Conservation (phyloP, 164 flowering plant genomes). For the Liquidambar formosana region DNA sequence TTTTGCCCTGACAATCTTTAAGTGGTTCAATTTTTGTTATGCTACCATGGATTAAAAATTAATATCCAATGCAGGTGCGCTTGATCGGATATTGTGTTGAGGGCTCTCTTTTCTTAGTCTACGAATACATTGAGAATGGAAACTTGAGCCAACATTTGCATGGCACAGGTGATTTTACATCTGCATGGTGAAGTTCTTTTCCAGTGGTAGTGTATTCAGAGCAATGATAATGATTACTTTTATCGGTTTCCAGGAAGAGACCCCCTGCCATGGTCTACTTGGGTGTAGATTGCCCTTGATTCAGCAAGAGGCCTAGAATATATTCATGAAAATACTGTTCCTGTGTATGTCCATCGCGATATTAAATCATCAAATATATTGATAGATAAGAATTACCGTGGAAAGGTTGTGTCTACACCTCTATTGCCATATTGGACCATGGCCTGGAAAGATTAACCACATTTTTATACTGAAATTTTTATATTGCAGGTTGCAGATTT, state of each 20-base stretch:
- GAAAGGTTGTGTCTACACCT: conserved; percentile 51
- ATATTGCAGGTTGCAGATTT: conserved; percentile 84
- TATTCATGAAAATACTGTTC: conserved; percentile 94
- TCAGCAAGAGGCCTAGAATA: conserved; percentile 98
- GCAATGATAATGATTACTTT: neutral
- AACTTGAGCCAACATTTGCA: conserved; percentile 82
- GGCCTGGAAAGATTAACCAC: neutral
- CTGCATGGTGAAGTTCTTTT: neutral
- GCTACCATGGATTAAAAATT: neutral
- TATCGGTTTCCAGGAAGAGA: conserved; percentile 48
- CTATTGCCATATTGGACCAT: neutral
- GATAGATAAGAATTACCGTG: conserved; percentile 85
- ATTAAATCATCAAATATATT: too few relatives aligned
- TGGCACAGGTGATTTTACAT: conserved; percentile 51
- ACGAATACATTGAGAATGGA: too few relatives aligned
- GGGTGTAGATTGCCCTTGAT: conserved; percentile 95
- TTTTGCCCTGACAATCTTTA: neutral
- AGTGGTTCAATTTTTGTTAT: neutral
- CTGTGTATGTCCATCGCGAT: conserved; percentile 94
- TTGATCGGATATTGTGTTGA: conserved; percentile 90
- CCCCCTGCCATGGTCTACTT: conserved; percentile 70
- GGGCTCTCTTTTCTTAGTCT: conserved; percentile 72
- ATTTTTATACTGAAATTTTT: conserved; percentile 3
- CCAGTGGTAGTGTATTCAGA: neutral
- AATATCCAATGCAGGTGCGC: too few relatives aligned